Evolutionary conservation across 73 alveolate genomes (phyloP).

Genomic region (Paramecium pentaurelia): DNA sequence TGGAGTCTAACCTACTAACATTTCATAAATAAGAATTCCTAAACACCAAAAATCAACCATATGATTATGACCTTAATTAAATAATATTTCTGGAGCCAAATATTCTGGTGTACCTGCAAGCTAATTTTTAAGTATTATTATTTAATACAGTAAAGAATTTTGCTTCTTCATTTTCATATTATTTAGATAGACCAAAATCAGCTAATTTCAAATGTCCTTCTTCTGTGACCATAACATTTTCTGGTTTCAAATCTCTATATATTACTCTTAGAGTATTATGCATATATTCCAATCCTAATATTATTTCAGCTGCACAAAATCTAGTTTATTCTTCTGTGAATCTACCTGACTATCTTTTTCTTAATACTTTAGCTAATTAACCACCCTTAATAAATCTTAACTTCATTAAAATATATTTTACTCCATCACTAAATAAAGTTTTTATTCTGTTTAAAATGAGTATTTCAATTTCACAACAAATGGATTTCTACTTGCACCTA

Average conservation of each 20-base stretch:
- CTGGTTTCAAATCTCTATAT: slow-evolving; percentile 76
- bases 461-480: slow-evolving; percentile 88
- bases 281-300: slow-evolving; percentile 53
- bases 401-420: background rate
- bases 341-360: background rate
- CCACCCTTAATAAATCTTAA: background rate
- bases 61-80: slow-evolving; percentile 32
- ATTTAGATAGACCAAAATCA: slow-evolving; percentile 78
- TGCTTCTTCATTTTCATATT: slow-evolving; percentile 51
- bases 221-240: slow-evolving; percentile 72
- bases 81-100: slow-evolving; percentile 38
- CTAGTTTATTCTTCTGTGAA: slow-evolving; percentile 3
- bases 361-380: background rate
- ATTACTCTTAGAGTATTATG: slow-evolving; percentile 45
- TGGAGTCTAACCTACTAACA: slow-evolving; percentile 38
- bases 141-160: slow-evolving; percentile 55
- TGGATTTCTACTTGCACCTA: slow-evolving; percentile 83
- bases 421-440: slow-evolving; percentile 91
- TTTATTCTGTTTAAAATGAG: slow-evolving; percentile 90
- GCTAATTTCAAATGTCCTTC: slow-evolving; percentile 77
- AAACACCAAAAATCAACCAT: slow-evolving; percentile 36
- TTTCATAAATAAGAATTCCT: slow-evolving; percentile 38
- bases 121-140: background rate
- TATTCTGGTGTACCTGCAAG: slow-evolving; percentile 51
- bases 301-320: slow-evolving; percentile 40